Evolutionary conservation across 2,329 filamentous ascomycete genomes (phyloP), one percentile per base, ranked within the genome.

Genomic region (Dendrostoma leiphaemia): DNA sequence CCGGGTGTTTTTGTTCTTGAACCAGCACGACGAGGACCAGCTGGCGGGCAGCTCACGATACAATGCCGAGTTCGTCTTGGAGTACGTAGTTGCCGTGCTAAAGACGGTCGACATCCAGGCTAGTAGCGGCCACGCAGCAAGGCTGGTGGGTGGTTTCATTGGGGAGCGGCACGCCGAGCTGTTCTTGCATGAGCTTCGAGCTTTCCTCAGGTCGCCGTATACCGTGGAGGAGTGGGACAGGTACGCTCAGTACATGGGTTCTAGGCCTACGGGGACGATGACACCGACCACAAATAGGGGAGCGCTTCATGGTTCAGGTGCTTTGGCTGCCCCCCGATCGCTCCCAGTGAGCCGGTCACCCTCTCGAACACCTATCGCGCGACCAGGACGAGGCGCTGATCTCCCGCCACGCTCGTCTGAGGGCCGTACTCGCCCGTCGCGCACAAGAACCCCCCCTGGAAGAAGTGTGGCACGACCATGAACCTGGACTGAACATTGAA

Each of bases 181-280:
- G 35, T 90, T 97, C 61, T 70, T 96, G 56, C 93, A 97, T 70
- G 93, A 97, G 72, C 70, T 97, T 57, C 81, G 86, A 57, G 82
- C 84, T 10, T 97, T 90, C 84, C 70, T 97, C 61, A 79, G 90
- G 53, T 96, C 91, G 68, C 91, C 92, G 0, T 93, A 84, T 64
- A 77, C 70, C 2, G 84, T 80, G 8, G 78, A 83, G 48, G 86
- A 87, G 44, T 97, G 91, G 91, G 93, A 97, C 72, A 74, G 80
- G 17, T 76, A 84, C 59, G 89, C 92, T 13, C 90, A 93, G 68
- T 96, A 96, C 41, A 58, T n/a, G n/a, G n/a, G n/a, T n/a, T n/a
- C n/a, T n/a, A n/a, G n/a, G n/a, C n/a, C n/a, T n/a, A n/a, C n/a
- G n/a, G n/a, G n/a, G n/a, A n/a, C n/a, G n/a, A n/a, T n/a, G n/a